A percentile compares a stretch with the other conserved stretches of the same genome.
Evolutionary conservation across 1,284 basidiomycete genomes (phyloP).

Genomic region (Boletus chippewaensis): DNA sequence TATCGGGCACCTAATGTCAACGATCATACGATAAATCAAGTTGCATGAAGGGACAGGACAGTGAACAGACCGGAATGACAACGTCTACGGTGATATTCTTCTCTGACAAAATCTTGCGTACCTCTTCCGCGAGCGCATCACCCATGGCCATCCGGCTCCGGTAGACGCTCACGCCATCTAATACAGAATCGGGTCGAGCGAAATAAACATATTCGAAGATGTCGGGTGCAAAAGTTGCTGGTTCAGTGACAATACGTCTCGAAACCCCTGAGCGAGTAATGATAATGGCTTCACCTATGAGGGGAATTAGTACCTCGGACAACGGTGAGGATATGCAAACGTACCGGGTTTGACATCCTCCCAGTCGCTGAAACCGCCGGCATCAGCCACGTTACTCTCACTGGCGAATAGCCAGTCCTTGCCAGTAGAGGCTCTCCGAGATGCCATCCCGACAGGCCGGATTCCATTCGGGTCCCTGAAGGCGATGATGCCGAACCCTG

Average conservation of each 20-base stretch:
- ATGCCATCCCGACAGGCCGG: conserved; percentile 82
- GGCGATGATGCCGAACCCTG: conserved; percentile 97
- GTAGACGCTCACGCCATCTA: conserved; percentile 97
- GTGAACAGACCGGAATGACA: conserved; percentile 79
- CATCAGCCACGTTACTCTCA: conserved; percentile 96
- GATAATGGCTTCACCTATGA: conserved; percentile 86
- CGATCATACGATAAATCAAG: conserved; percentile 5
- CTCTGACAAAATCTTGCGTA: conserved; percentile 65
- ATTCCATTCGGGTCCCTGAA: conserved; percentile 99
- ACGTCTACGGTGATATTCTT: conserved; percentile 80
- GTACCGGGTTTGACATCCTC: conserved; percentile 87
- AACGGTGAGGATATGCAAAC: conserved; percentile 15
- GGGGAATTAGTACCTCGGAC: conserved; percentile 3
- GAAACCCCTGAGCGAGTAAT: conserved; percentile 78
- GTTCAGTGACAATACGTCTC: conserved; percentile 64
- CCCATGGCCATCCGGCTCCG: conserved; percentile 99
- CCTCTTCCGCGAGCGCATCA: conserved; percentile 88
- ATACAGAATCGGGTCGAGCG: conserved; percentile 94
- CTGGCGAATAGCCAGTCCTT: conserved; percentile 89
- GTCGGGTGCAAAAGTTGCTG: conserved; percentile 87
- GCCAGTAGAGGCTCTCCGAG: conserved; percentile 50
- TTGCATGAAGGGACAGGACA: background rate
- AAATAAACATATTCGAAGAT: conserved; percentile 99
- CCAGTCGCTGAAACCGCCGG: conserved; percentile 86
- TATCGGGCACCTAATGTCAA: conserved; percentile 76